Base-by-base conservation (phyloP, 1,139 yeast genomes). In the Pichia sp. region DNA sequence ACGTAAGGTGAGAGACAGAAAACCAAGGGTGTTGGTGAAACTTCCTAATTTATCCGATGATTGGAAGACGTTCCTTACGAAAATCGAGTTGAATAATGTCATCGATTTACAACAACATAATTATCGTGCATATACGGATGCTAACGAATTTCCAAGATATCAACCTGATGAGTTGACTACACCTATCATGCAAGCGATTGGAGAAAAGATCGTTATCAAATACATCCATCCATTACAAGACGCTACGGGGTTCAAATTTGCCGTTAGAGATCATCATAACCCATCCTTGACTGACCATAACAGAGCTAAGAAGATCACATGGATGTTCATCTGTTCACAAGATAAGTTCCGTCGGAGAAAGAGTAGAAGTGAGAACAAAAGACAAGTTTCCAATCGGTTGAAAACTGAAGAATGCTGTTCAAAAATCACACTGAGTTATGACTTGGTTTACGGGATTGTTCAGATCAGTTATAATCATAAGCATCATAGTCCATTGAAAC, bases 291-390 rank as follows among this genome's bases (percentile, higher is more conserved):
- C 47, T 12, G 62, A 61, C 38, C 44, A 54, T 7, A 59, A 66
- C 34, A 67, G 66, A 47, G 60, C 68, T 4, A 70, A 69, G 45
- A 70, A 69, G 50, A 62, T 70, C 34, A 59, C 72, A 2, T 69
- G 72, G 61, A 67, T 66, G 67, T 71, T 69, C 50, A 65, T 71
- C 19, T 71, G 76, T 47, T 67, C 73, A 3, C 75, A 71, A 50
- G 76, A 71, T 50, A 65, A 61, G 43, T 56, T 63, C 9, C 63
- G 67, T 34, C 71, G 71, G 50, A 62, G 76, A 41, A 68, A 66
- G 47, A 67, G 73, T 12, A 56, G 74, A 45, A 65, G 73, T 38
- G 67, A 62, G 12, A 61, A 66, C 42, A 67, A 68, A 46, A 61
- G 73, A 45, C 62, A 56, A 21, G 63, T 69, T 18, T 52, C 60